Percentiles rank a stretch among this genome's conserved stretches.
These are phyloP conservation scores for Groenewaldozyma salmanticensis DNA, from an alignment of 805 yeast species.

Conservation along the genomic window DNA sequence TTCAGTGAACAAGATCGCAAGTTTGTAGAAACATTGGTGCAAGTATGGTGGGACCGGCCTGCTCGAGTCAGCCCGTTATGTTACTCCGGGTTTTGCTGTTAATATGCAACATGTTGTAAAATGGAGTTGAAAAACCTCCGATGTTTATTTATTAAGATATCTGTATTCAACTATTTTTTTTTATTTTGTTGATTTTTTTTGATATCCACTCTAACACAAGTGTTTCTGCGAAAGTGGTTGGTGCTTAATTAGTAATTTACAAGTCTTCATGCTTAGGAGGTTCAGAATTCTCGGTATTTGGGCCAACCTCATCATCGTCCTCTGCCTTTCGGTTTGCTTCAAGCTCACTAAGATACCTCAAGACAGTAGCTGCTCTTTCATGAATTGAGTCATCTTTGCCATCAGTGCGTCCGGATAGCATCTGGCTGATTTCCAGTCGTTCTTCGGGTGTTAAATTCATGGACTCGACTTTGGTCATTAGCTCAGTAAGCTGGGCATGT, in stretches of 20 bases:
- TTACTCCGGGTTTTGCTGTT: neutral
- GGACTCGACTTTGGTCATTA: neutral
- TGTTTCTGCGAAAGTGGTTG: too few relatives aligned
- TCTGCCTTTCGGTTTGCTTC: neutral
- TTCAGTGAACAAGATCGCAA: slow-evolving; percentile 36
- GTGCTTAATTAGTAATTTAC: too few relatives aligned
- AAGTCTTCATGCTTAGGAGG: neutral
- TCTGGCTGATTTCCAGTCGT: neutral
- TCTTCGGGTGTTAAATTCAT: slow-evolving; percentile 1
- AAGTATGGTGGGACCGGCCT: slow-evolving; percentile 40
- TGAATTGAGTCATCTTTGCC: neutral
- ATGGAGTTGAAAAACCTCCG: too few relatives aligned
- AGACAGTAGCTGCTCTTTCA: neutral
- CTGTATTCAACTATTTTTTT: neutral
- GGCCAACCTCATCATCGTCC: neutral
- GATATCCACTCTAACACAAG: too few relatives aligned
- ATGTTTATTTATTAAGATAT: too few relatives aligned
- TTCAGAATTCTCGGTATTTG: neutral
- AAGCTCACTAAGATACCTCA: neutral
- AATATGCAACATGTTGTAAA: too few relatives aligned
- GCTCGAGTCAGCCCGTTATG: slow-evolving; percentile 27
- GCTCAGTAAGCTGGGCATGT: neutral
- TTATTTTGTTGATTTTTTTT: neutral
- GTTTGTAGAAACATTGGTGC: slow-evolving; percentile 35
- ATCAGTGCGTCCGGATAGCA: neutral